Percentiles rank a stretch among this genome's conserved stretches.
Conservation (phyloP, 371 early-diverging fungal genomes). For the Rhizomucor pusillus region DNA sequence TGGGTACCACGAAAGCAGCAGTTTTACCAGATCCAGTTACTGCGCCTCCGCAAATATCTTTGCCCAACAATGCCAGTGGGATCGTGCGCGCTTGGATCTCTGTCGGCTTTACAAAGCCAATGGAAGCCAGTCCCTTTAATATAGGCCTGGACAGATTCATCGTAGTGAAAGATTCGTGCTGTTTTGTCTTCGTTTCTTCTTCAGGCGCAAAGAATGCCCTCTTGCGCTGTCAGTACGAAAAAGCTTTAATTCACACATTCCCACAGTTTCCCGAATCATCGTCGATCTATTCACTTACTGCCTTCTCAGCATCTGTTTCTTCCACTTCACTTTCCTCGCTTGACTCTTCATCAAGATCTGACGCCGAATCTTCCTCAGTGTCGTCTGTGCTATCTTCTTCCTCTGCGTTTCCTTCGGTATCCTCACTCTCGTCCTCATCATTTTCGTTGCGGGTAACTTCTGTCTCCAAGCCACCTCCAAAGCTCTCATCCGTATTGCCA, state of each 20-base stretch:
- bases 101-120: constrained; percentile 95
- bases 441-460: constrained; percentile 27
- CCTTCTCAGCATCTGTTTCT: constrained; percentile 40
- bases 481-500: constrained; percentile 52
- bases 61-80: constrained; percentile 95
- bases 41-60: constrained; percentile 99
- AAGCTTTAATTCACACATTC: no score
- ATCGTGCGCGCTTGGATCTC: constrained; percentile 96
- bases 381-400: constrained; percentile 23
- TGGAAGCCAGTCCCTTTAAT: constrained; percentile 84
- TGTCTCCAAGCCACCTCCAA: constrained; percentile 55
- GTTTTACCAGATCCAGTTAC: constrained; percentile 99
- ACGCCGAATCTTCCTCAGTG: constrained; percentile 19
- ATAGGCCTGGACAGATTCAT: constrained; percentile 96
- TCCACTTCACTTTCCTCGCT: constrained; percentile 44
- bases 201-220: constrained; percentile 75
- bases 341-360: constrained; percentile 20
- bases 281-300: constrained; percentile 3
- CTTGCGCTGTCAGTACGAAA: constrained; percentile 51
- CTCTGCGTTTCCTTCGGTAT: constrained; percentile 26
- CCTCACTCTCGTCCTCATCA: constrained; percentile 17
- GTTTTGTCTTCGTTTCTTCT: constrained; percentile 43
- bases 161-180: constrained; percentile 74
- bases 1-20: constrained; percentile 97
- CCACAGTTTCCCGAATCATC: no score